Percentiles rank a stretch among this genome's conserved stretches.
These are phyloP conservation scores for Pelargonium citronellum DNA, from an alignment of 441 rosid species.

Conservation along the genomic window DNA sequence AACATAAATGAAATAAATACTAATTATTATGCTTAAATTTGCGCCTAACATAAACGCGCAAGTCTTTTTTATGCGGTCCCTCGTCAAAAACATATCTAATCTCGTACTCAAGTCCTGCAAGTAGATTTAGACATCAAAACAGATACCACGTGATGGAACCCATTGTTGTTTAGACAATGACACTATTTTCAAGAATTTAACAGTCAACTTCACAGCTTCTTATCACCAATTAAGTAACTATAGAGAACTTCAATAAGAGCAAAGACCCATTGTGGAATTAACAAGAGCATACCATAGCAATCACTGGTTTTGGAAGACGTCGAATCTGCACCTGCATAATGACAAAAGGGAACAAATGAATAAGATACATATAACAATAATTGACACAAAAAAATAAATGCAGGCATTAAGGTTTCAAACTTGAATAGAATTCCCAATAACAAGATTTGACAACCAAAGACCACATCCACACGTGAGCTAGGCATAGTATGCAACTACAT, in stretches of 20 bases:
- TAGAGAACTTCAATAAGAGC: slow-evolving; percentile 1
- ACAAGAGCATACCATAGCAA: slow-evolving; percentile 64
- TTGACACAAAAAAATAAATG: not conserved
- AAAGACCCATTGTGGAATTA: not conserved
- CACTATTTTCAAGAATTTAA: not conserved
- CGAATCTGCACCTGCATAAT: slow-evolving; percentile 71
- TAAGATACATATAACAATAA: not conserved
- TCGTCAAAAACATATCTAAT: not conserved
- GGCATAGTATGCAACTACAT: not conserved
- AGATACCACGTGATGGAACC: not conserved
- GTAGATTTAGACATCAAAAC: not conserved
- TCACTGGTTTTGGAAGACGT: slow-evolving; percentile 87
- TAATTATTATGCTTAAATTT: too few relatives aligned
- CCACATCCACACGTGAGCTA: not conserved
- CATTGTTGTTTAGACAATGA: not conserved
- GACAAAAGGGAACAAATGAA: slow-evolving; percentile 11
- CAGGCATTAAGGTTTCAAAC: not conserved
- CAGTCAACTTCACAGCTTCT: not conserved
- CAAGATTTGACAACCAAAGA: not conserved
- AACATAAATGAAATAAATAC: too few relatives aligned
- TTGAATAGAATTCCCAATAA: not conserved
- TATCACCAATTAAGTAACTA: not conserved
- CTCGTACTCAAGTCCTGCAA: not conserved
- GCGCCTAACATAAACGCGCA: too few relatives aligned
- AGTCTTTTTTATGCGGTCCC: not conserved